Base-by-base conservation (phyloP, 768 basidiomycete species). In the Boletus bicolor region DNA sequence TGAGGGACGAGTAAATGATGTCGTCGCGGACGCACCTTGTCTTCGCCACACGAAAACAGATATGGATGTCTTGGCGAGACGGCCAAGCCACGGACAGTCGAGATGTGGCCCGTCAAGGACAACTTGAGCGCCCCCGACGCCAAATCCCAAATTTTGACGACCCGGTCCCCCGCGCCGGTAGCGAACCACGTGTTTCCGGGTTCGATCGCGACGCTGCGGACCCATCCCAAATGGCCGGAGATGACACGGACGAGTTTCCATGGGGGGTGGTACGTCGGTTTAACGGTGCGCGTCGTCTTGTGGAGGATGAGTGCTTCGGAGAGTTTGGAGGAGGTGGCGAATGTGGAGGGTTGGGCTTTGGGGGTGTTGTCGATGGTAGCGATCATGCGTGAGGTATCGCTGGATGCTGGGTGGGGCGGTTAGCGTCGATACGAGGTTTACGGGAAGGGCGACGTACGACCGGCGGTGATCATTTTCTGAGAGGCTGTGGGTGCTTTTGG, bases 161-260 rank as follows among this genome's bases (percentile, higher is more conserved):
- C 95, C 24, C 97, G 84, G 73, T 98, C 97, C 4, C 97, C 97
- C 0, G 97, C 97, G 56, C 97, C 97, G 0, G 94, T 94, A 2
- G 91, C 97, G 61, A 99, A 98, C 97, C 97, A 99, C 68, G 95
- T 75, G 76, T 99, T 99, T 10, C 94, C 97, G 10, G 96, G 96
- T 72, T 98, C 97, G 37, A 99, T 93, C 3, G 97, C 93, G 15
- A 91, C 89, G 65, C 89, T 89, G 54, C 97, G 84, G 15, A 99
- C 96, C 97, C 97, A 99, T 10, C 97, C 97, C 57, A 99, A 73
- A 73, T 99, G 96, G 0, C 97, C 97, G 1, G 94, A 97, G 55
- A 99, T 98, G 63, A 99, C 97, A 47, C 96, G 89, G 59, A 86
- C 79, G 48, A 99, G 86, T 72, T 97, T 97, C 97, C 96, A 98